These are phyloP conservation scores for Magnusiomyces starmeri DNA, from an alignment of 1,139 yeast genomes.

Conservation along the genomic window DNA sequence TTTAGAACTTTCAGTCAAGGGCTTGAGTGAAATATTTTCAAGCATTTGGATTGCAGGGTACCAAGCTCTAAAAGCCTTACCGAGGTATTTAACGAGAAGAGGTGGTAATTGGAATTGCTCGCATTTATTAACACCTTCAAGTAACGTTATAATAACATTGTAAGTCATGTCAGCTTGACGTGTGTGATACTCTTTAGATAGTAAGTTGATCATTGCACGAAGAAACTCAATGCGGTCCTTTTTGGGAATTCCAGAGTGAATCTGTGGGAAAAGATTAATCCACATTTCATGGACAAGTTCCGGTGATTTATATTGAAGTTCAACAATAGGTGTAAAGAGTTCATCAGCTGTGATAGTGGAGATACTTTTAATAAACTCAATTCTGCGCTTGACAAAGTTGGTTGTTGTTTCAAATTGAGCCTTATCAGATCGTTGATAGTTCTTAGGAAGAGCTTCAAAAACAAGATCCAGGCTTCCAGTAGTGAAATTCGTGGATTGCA, in stretches of 20 bases:
- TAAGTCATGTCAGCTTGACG: slow-evolving; percentile 84
- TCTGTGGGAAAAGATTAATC: slow-evolving; percentile 76
- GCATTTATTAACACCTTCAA: slow-evolving; percentile 60
- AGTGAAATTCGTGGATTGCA: slow-evolving; percentile 45
- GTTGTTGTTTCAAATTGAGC: slow-evolving; percentile 24
- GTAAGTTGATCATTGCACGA: slow-evolving; percentile 64
- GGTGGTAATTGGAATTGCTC: slow-evolving; percentile 75
- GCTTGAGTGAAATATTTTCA: slow-evolving; percentile 65
- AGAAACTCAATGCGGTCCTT: slow-evolving; percentile 81
- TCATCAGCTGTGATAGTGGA: slow-evolving; percentile 49
- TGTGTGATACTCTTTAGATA: slow-evolving; percentile 86
- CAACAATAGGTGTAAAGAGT: slow-evolving; percentile 63
- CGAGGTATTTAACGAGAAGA: slow-evolving; percentile 82
- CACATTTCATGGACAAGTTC: slow-evolving; percentile 79
- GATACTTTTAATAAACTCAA: slow-evolving; percentile 42
- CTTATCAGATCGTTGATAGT: slow-evolving; percentile 19
- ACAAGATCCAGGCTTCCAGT: slow-evolving; percentile 50
- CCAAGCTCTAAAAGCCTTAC: slow-evolving; percentile 87
- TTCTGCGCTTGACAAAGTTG: slow-evolving; percentile 45
- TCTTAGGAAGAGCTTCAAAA: slow-evolving; percentile 32
- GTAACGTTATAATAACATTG: slow-evolving; percentile 75
- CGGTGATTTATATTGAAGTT: slow-evolving; percentile 75
- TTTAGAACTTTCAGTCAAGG: slow-evolving; percentile 60
- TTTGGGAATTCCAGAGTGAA: slow-evolving; percentile 63
- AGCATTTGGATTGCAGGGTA: slow-evolving; percentile 76